Percentiles rank a stretch among this genome's conserved stretches.
Conservation (phyloP, 108 stramenopile genomes). For the Skeletonema marinoi region DNA sequence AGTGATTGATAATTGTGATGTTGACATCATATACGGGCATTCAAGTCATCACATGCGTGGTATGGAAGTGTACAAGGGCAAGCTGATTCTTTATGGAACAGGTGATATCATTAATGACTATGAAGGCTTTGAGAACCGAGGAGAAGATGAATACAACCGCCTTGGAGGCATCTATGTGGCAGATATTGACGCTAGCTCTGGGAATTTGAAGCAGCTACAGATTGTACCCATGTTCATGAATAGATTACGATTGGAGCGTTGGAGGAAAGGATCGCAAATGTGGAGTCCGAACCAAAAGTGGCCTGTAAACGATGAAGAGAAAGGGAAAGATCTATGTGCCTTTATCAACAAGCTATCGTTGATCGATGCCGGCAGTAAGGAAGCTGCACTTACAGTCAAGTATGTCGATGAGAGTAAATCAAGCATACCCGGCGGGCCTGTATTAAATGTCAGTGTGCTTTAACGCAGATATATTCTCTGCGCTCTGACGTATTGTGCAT, state of each 20-base stretch:
- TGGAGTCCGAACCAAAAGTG: too few relatives aligned
- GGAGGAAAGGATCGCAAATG: too few relatives aligned
- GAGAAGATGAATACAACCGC: slow-evolving; percentile 21
- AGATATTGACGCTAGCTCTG: slow-evolving; percentile 1
- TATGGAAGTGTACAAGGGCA: slow-evolving; percentile 33
- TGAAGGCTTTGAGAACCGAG: slow-evolving; percentile 27
- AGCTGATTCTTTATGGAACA: slow-evolving; percentile 28
- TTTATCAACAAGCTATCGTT: background rate
- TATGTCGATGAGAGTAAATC: too few relatives aligned
- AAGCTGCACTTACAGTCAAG: too few relatives aligned
- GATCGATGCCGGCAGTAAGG: too few relatives aligned
- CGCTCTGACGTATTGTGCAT: too few relatives aligned
- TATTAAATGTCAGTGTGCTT: too few relatives aligned
- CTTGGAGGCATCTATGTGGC: slow-evolving; percentile 12
- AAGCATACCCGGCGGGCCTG: too few relatives aligned
- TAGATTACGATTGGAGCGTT: slow-evolving; percentile 5
- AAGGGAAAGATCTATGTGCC: too few relatives aligned
- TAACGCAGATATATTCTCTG: too few relatives aligned
- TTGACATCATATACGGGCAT: slow-evolving; percentile 33
- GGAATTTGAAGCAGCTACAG: slow-evolving; percentile 1
- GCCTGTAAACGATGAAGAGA: too few relatives aligned
- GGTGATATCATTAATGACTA: slow-evolving; percentile 45
- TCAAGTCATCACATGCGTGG: slow-evolving; percentile 42
- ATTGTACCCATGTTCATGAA: slow-evolving; percentile 24
- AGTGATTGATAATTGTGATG: slow-evolving; percentile 29